phyloP scores from a whole-genome alignment of 805 yeast species.

The Saturnispora besseyi region DNA sequence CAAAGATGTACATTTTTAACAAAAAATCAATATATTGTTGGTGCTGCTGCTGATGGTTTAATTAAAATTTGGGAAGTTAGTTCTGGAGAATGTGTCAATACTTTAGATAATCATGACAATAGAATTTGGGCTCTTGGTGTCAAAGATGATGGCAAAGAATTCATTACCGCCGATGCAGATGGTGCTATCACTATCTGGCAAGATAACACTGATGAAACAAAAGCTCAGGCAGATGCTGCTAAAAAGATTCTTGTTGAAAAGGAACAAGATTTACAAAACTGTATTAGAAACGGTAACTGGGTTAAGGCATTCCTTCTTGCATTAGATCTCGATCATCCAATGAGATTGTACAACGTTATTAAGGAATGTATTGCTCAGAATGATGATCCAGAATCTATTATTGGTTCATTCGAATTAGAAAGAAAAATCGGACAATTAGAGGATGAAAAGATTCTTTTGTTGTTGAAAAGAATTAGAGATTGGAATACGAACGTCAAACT shows the following conservation, averaged over 20 bases:
- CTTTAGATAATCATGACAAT: conserved; percentile 85
- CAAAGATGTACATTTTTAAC: conserved; percentile 70
- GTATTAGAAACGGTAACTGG: conserved; percentile 69
- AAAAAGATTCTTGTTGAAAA: conserved; percentile 61
- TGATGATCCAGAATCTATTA: conserved; percentile 38
- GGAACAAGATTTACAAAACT: conserved; percentile 80
- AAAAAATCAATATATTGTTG: conserved; percentile 56
- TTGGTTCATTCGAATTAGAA: conserved; percentile 58
- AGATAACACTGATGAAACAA: conserved; percentile 74
- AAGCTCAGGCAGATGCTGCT: conserved; percentile 44
- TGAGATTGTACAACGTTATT: conserved; percentile 73
- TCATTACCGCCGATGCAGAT: conserved; percentile 90
- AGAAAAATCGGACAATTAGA: conserved; percentile 47
- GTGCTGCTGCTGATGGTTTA: conserved; percentile 91
- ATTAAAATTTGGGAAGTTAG: conserved; percentile 81
- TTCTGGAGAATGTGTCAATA: conserved; percentile 69
- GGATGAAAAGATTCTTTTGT: conserved; percentile 46
- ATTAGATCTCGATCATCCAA: conserved; percentile 80
- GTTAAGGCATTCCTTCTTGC: conserved; percentile 81
- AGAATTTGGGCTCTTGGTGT: conserved; percentile 86
- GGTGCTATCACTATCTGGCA: conserved; percentile 85
- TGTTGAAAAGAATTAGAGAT: conserved; percentile 75
- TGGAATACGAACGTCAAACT: conserved; percentile 91
- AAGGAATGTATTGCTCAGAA: conserved; percentile 47
- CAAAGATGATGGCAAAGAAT: conserved; percentile 53